A percentile compares a stretch with the other conserved stretches of the same genome.
Evolutionary conservation across 441 rosid genomes (phyloP).

Genomic region (Erodium trifolium): DNA sequence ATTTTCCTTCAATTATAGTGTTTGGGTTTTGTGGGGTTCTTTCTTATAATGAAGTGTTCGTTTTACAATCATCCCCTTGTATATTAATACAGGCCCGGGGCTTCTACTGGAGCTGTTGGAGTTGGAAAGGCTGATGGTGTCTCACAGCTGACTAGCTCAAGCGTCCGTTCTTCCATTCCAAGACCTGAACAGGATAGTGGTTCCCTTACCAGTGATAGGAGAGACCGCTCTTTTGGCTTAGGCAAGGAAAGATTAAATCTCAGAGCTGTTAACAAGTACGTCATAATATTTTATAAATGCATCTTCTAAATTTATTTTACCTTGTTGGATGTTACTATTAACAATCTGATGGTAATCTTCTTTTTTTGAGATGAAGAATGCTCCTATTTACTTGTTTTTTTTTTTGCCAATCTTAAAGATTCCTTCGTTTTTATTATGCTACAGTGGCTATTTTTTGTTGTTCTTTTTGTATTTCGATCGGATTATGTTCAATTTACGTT

Average conservation of each 20-base stretch:
- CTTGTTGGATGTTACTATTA: not conserved
- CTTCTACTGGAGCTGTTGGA: constrained; percentile 39
- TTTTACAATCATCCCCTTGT: not conserved
- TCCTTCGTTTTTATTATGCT: not conserved
- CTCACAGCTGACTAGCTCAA: constrained; percentile 54
- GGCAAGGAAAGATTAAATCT: constrained; percentile 78
- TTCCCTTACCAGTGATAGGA: constrained; percentile 60
- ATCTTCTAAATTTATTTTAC: not conserved
- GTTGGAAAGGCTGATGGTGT: constrained; percentile 65
- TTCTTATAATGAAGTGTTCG: not conserved
- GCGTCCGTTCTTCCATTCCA: constrained; percentile 51
- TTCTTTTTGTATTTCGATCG: constrained; percentile 10
- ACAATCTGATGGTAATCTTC: not conserved
- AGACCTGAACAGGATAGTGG: constrained; percentile 55
- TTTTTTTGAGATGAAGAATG: not conserved
- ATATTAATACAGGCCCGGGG: constrained; percentile 40
- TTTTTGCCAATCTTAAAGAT: not conserved
- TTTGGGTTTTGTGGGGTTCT: not conserved
- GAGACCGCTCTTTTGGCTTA: constrained; percentile 59
- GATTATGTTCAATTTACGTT: constrained; percentile 10
- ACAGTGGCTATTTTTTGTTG: not conserved
- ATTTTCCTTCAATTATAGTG: constrained; percentile 1
- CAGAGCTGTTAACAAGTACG: constrained; percentile 79
- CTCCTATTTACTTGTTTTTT: constrained; percentile 9
- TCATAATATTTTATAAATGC: constrained; percentile 14